A percentile compares a stretch with the other conserved stretches of the same genome.
Conservation (phyloP, 805 yeast species). For the Yarrowia sp. region DNA sequence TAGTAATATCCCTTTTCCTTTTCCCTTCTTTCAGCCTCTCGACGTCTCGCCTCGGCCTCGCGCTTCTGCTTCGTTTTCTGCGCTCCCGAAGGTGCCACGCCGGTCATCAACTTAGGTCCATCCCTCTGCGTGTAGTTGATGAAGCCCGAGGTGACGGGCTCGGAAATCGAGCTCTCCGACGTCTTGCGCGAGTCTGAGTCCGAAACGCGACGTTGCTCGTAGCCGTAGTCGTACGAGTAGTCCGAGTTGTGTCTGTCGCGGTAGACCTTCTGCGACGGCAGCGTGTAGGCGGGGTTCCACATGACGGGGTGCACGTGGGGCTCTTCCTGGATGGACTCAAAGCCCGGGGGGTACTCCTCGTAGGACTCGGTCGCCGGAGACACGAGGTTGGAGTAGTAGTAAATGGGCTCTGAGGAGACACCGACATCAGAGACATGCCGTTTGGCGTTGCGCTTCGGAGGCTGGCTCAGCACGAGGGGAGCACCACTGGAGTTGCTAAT, state of each 20-base stretch:
- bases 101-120: slow-evolving; percentile 19
- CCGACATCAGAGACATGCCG: neutral
- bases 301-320: neutral
- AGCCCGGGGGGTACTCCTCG: neutral
- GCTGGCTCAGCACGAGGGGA: slow-evolving; percentile 5
- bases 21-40: neutral
- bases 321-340: neutral
- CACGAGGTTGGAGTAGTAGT: neutral
- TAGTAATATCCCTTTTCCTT: slow-evolving; percentile 19
- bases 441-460: neutral
- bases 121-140: slow-evolving; percentile 22
- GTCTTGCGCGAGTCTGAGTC: neutral
- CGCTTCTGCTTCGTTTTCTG: slow-evolving; percentile 20
- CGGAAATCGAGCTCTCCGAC: neutral
- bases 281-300: slow-evolving; percentile 3
- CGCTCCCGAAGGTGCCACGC: slow-evolving; percentile 22
- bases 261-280: neutral
- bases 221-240: neutral
- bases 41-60: slow-evolving; percentile 14
- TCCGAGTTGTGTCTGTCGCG: slow-evolving; percentile 1
- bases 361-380: neutral
- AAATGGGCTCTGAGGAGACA: neutral
- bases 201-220: neutral
- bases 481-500: neutral
- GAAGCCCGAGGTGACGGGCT: neutral